Percentiles rank a stretch among this genome's conserved stretches.
phyloP scores from a whole-genome alignment of 805 yeast species.

The Ascoidea asiatica region DNA sequence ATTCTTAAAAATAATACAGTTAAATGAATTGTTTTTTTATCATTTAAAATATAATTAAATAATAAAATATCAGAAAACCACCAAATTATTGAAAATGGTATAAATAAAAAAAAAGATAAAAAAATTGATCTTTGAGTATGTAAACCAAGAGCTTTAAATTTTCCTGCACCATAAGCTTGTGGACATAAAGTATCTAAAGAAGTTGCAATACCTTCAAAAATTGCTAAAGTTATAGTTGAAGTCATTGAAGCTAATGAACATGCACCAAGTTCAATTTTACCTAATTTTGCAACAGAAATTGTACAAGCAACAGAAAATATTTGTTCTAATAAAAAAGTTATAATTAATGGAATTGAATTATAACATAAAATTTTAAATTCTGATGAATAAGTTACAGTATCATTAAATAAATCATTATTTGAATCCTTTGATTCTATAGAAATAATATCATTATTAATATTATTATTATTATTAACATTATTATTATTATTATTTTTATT shows the following conservation, averaged over 20 bases:
- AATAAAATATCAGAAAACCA: conserved; percentile 38
- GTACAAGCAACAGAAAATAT: conserved; percentile 71
- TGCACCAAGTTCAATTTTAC: conserved; percentile 70
- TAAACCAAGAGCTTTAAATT: conserved; percentile 52
- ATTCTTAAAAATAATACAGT: conserved; percentile 48
- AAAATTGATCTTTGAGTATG: conserved; percentile 63
- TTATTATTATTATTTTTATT: not conserved
- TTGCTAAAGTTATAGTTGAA: conserved; percentile 65
- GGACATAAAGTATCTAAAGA: conserved; percentile 75
- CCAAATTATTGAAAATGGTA: conserved; percentile 50
- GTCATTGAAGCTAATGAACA: conserved; percentile 79
- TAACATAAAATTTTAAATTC: conserved; percentile 22
- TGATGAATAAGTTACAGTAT: conserved; percentile 20
- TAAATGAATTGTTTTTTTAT: conserved; percentile 41
- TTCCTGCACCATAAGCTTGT: conserved; percentile 75
- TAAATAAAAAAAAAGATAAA: conserved; percentile 37
- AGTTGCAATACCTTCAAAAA: conserved; percentile 73
- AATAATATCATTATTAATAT: conserved; percentile 9
- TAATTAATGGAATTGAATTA: conserved; percentile 32
- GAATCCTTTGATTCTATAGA: conserved; percentile 13
- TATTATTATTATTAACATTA: not conserved
- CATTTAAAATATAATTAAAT: conserved; percentile 27
- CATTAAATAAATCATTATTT: conserved; percentile 17
- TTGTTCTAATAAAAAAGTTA: conserved; percentile 51
- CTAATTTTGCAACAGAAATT: conserved; percentile 72